A percentile compares a stretch with the other conserved stretches of the same genome.
phyloP scores from a whole-genome alignment of 495 filamentous ascomycete genomes.

The Daldinia concentrica region DNA sequence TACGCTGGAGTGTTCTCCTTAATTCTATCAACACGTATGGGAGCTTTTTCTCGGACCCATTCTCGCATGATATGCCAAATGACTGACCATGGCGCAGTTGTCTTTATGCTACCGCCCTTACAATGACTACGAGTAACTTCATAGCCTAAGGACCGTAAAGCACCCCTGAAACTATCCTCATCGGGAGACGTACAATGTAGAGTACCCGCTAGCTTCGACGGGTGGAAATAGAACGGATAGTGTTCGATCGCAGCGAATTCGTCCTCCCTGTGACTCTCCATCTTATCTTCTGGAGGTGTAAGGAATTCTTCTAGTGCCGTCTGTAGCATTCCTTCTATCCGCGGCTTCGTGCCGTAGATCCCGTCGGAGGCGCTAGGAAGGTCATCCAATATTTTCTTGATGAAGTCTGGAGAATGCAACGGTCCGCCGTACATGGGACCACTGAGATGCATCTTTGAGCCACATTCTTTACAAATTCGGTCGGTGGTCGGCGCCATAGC shows the following conservation, averaged over 20 bases:
- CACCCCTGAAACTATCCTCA: slow-evolving; percentile 77
- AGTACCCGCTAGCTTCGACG: slow-evolving; percentile 72
- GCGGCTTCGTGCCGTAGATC: slow-evolving; percentile 77
- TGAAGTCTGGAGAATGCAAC: slow-evolving; percentile 82
- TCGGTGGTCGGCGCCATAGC: slow-evolving; percentile 71
- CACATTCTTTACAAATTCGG: slow-evolving; percentile 80
- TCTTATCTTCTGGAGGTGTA: slow-evolving; percentile 47
- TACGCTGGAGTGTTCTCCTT: slow-evolving; percentile 74
- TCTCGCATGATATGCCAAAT: slow-evolving; percentile 95
- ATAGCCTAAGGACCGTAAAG: slow-evolving; percentile 81
- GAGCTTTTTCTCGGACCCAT: slow-evolving; percentile 81
- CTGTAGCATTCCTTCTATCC: slow-evolving; percentile 91
- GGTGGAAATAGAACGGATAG: slow-evolving; percentile 88
- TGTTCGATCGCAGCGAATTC: slow-evolving; percentile 68
- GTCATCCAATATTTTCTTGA: slow-evolving; percentile 75
- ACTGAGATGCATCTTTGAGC: slow-evolving; percentile 81
- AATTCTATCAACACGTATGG: slow-evolving; percentile 75
- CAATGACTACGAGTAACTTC: slow-evolving; percentile 82
- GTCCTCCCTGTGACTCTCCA: slow-evolving; percentile 48
- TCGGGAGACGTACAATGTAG: slow-evolving; percentile 80
- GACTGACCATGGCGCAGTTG: slow-evolving; percentile 85
- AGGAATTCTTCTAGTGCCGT: slow-evolving; percentile 81
- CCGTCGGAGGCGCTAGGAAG: slow-evolving; percentile 68
- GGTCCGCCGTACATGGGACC: slow-evolving; percentile 96
- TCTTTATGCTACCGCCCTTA: slow-evolving; percentile 87